phyloP scores from a whole-genome alignment of 2,329 filamentous ascomycete genomes.

The Calonectria naviculata region DNA sequence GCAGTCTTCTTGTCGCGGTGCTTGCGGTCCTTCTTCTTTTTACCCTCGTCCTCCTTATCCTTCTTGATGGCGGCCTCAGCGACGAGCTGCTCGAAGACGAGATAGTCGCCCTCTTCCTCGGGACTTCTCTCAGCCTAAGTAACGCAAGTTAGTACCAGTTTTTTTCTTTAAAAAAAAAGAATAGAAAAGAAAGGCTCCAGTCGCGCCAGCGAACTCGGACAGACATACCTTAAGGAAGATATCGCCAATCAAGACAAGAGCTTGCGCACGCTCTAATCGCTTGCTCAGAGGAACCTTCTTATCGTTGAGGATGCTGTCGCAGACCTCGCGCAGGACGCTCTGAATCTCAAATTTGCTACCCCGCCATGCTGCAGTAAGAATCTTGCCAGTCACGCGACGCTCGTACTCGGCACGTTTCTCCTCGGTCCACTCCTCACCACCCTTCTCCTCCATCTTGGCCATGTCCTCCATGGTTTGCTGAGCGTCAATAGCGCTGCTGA shows the following conservation, averaged over 20 bases:
- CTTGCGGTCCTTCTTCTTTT: conserved; percentile 67
- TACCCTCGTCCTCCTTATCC: conserved; percentile 82
- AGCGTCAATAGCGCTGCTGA: conserved; percentile 94
- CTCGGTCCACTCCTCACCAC: conserved; percentile 97
- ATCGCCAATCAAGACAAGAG: conserved; percentile 87
- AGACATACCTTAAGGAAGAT: conserved; percentile 83
- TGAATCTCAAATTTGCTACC: conserved; percentile 99
- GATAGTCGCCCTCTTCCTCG: conserved; percentile 98
- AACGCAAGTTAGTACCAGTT: conserved; percentile 10
- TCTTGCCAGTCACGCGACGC: conserved; percentile 96
- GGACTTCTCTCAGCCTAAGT: conserved; percentile 84
- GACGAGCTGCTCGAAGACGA: conserved; percentile 98
- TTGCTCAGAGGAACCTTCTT: conserved; percentile 85
- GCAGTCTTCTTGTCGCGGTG: conserved; percentile 47
- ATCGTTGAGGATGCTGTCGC: conserved; percentile 85
- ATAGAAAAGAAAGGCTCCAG: not conserved
- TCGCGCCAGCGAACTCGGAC: not conserved
- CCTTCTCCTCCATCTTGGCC: conserved; percentile 93
- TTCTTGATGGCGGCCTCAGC: conserved; percentile 97
- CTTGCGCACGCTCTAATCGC: conserved; percentile 90
- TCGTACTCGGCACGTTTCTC: conserved; percentile 97
- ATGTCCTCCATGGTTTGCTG: conserved; percentile 99
- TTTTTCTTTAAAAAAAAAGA: conserved; percentile 26
- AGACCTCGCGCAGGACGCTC: conserved; percentile 93
- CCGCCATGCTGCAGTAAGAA: conserved; percentile 94